phyloP scores from a whole-genome alignment of 768 basidiomycete genomes.

The Stropharia rugosoannulata region DNA sequence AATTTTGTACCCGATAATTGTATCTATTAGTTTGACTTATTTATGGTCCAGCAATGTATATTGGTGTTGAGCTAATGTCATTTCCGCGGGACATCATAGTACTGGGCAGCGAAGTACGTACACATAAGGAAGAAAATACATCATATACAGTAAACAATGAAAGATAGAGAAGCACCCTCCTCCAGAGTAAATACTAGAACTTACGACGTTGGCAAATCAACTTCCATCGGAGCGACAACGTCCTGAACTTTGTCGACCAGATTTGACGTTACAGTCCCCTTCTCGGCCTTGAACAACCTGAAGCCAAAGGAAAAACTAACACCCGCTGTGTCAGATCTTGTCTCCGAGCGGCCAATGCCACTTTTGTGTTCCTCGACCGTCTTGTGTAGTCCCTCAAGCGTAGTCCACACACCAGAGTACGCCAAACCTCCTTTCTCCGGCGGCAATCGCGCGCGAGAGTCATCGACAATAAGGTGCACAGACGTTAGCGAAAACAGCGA shows the following conservation, averaged over 20 bases:
- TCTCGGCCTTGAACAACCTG: constrained; percentile 20
- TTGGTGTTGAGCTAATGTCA: not conserved
- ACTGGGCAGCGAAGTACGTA: not conserved
- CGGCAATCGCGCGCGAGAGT: constrained; percentile 58
- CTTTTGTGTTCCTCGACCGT: constrained; percentile 46
- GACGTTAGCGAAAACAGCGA: constrained; percentile 52
- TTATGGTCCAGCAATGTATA: not conserved
- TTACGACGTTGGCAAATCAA: constrained; percentile 3
- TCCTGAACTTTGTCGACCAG: constrained; percentile 11
- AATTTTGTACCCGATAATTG: not conserved
- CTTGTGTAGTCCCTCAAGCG: constrained; percentile 55
- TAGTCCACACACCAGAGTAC: constrained; percentile 58
- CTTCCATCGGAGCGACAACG: constrained; percentile 27
- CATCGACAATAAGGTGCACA: constrained; percentile 62
- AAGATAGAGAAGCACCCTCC: no score
- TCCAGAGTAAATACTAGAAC: no score
- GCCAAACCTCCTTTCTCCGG: constrained; percentile 63
- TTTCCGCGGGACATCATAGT: no score
- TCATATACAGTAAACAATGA: not conserved
- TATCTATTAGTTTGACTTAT: not conserved
- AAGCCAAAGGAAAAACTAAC: constrained; percentile 40
- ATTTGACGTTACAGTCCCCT: not conserved
- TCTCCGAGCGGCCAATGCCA: constrained; percentile 27
- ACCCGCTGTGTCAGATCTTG: constrained; percentile 42
- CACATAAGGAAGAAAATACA: not conserved